These are phyloP conservation scores for Amanita brunnescens DNA, from an alignment of 768 basidiomycete genomes.

Conservation along the genomic window DNA sequence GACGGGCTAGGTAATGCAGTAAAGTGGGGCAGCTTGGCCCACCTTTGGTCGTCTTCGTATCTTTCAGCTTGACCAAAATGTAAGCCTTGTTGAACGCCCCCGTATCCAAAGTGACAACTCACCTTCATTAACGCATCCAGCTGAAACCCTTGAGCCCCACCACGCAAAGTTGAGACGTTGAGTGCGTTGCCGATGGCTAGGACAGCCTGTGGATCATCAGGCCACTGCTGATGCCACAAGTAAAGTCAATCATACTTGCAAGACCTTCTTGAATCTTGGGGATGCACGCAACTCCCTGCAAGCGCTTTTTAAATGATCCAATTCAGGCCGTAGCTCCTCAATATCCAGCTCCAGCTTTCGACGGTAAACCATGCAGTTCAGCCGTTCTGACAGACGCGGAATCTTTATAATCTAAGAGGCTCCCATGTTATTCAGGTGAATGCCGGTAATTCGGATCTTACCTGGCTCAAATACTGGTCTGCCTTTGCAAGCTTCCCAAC, in stretches of 20 bases:
- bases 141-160: slow-evolving; percentile 78
- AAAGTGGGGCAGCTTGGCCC: slow-evolving; percentile 73
- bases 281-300: slow-evolving; percentile 61
- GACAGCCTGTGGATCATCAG: slow-evolving; percentile 40
- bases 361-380: slow-evolving; percentile 80
- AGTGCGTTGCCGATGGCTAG: slow-evolving; percentile 74
- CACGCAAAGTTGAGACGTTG: slow-evolving; percentile 77
- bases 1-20: slow-evolving; percentile 81
- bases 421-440: neutral
- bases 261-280: slow-evolving; percentile 52
- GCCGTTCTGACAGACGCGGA: slow-evolving; percentile 62
- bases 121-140: slow-evolving; percentile 80
- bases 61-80: slow-evolving; percentile 50
- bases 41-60: slow-evolving; percentile 68
- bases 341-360: slow-evolving; percentile 75
- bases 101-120: slow-evolving; percentile 1
- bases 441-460: slow-evolving; percentile 18
- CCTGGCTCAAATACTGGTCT: slow-evolving; percentile 78
- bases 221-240: neutral
- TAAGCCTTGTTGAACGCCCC: slow-evolving; percentile 4
- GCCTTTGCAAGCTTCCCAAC: slow-evolving; percentile 68
- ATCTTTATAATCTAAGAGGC: slow-evolving; percentile 60
- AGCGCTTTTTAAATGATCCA: slow-evolving; percentile 65
- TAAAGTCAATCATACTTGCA: slow-evolving; percentile 41
- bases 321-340: slow-evolving; percentile 75